Evolutionary conservation across 208 protist genomes (phyloP), one percentile per base, ranked within the genome.

Genomic region (Endotrypanum monterogeii): DNA sequence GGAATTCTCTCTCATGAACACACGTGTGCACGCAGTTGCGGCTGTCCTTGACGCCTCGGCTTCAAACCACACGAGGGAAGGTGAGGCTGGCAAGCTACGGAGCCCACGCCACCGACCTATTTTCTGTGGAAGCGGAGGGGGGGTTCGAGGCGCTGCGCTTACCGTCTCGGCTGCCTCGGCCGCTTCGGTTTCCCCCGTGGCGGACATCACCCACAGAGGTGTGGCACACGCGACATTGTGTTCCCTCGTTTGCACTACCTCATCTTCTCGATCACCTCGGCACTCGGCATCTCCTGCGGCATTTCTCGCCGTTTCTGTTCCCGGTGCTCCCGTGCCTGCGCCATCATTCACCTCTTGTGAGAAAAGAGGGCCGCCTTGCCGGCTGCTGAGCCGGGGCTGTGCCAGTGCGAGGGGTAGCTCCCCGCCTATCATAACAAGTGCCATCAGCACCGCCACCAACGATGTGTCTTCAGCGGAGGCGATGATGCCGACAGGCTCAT

Each of bases 381-480:
- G 16, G 32, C 50, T 50, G 66, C 28, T 14, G 8, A 28, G 9
- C 18, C 14, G 50, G 62, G 9, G 20, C 9, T 16, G 56, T 20
- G 66, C 28, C 4, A 50, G 11, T 5, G 35, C 46, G 56, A 50
- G 28, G 48, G 18, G 50, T 14, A 50, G 16, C 30, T 28, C 30
- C 8, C 66, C 56, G 18, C 67, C 69, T 7, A 58, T 74, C 52
- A 80, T 75, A 28, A 54, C 68, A 9, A 68, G 25, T 1, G 37
- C 44, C 14, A 50, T 44, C n/a, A 41, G 37, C 54, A 54, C 50
- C 44, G 62, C 30, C n/a, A 60, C 58, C 41, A 74, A 68, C 61
- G 30, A 39, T 30, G 52, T 32, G 3, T 69, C 75, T 23, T 60
- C 75, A 14, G 30, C 37, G 8, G 75, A 62, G 69, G 51, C 41